Base-by-base conservation (phyloP, 2,329 filamentous ascomycete genomes). In the Phyllosticta ampelicida region DNA sequence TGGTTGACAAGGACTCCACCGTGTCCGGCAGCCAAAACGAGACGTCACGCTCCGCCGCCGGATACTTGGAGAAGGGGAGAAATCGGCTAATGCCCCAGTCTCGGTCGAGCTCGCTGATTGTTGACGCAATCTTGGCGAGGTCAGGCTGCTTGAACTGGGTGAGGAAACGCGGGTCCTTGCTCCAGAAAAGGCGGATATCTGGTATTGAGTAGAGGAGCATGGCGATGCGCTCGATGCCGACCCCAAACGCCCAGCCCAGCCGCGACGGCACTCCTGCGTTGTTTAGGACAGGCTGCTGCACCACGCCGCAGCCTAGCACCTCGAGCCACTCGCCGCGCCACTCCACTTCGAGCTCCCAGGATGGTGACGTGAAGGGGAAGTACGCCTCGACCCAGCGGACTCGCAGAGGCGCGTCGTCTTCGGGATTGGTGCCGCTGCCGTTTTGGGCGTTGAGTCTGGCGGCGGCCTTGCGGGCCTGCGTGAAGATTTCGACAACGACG, bases 131-230 rank as follows among this genome's bases (percentile, higher is more conserved):
- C 54, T 56, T 68, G 29, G 77, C 73, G 49, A 73, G 69, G 36
- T 44, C 36, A 61, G 60, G 63, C 60, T 67, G 63, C 57, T 62
- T 71, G 73, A 99, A 99, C 72, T 99, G 94, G 10, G 76, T 78
- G n/a, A 95, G 75, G 74, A 99, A 99, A 9, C 94, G 83, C 65
- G 80, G 69, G 70, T 99, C 94, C 57, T 79, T 77, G 29, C 89
- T 95, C 94, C 94, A 99, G 77, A 99, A 97, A 4, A 97, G 83
- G 11, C 94, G 86, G 65, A 99, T 99, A 69, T 99, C 94, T 0
- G 91, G 90, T 60, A 99, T 95, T 60, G 89, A 86, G 77, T 96
- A 99, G 21, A 99, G 82, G 36, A 99, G 82, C 94, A 99, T 99
- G 61, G 94, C 92, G 62, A 99, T 92, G 61, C 94, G 84, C 73